Evolutionary conservation across 805 yeast genomes (phyloP).

Genomic region (Saccharomycopsis lassenensis): DNA sequence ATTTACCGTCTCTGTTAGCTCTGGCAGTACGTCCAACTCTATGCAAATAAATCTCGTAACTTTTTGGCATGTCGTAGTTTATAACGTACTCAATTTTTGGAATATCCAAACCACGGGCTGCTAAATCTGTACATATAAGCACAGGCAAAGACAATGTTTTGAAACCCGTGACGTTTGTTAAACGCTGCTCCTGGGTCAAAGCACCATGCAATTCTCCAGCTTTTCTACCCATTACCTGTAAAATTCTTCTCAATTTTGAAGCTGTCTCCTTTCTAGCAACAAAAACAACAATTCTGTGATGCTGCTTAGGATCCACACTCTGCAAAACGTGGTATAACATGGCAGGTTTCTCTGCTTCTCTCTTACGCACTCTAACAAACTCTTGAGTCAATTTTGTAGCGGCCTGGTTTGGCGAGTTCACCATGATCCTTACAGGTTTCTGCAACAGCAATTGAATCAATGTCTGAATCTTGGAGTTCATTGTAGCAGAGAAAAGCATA

Average conservation of each 20-base stretch:
- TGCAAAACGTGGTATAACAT: constrained; percentile 62
- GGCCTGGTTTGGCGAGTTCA: constrained; percentile 92
- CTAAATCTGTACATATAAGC: constrained; percentile 91
- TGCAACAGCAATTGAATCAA: constrained; percentile 79
- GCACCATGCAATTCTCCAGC: constrained; percentile 80
- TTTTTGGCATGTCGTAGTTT: constrained; percentile 92
- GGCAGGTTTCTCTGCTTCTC: constrained; percentile 78
- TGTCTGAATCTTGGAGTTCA: constrained; percentile 87
- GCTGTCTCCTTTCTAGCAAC: constrained; percentile 89
- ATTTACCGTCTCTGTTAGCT: constrained; percentile 94
- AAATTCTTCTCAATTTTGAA: constrained; percentile 66
- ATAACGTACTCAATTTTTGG: constrained; percentile 94
- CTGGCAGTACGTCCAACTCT: constrained; percentile 99
- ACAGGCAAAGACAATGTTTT: constrained; percentile 77
- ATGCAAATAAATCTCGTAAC: constrained; percentile 84
- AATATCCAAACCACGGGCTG: constrained; percentile 98
- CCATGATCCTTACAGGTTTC: constrained; percentile 90
- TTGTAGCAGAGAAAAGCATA: constrained; percentile 90
- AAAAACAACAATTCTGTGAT: constrained; percentile 74
- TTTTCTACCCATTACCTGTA: constrained; percentile 65
- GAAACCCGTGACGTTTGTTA: constrained; percentile 71
- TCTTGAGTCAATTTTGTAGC: constrained; percentile 88
- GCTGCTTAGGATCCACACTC: constrained; percentile 49
- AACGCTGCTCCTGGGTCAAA: constrained; percentile 85
- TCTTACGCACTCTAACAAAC: constrained; percentile 87